phyloP scores from a whole-genome alignment of 2,329 filamentous ascomycete genomes.

The Cyphellophora attinorum region DNA sequence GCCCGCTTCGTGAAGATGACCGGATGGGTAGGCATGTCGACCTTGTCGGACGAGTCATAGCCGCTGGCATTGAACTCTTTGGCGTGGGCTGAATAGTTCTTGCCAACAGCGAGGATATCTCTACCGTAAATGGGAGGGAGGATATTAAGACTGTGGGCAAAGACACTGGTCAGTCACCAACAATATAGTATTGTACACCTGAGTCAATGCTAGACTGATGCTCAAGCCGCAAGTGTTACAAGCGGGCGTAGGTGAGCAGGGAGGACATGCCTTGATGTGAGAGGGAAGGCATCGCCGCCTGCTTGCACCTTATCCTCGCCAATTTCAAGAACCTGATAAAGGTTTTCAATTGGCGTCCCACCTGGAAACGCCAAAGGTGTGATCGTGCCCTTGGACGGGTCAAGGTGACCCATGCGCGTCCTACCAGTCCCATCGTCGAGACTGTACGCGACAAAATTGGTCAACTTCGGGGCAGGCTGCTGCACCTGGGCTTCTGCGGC shows the following conservation, averaged over 20 bases:
- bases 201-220: no score
- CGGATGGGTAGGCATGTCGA: conserved; percentile 38
- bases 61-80: conserved; percentile 47
- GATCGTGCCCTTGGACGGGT: conserved; percentile 27
- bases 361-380: conserved; percentile 37
- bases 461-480: no score
- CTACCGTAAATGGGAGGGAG: conserved; percentile 22
- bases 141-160: no score
- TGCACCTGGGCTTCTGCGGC: no score
- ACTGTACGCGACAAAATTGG: no score
- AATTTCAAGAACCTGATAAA: conserved; percentile 45
- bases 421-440: no score
- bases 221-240: no score
- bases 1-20: conserved; percentile 15
- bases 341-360: conserved; percentile 35
- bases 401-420: conserved; percentile 34
- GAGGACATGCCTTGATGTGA: no score
- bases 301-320: conserved; percentile 28
- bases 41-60: conserved; percentile 46
- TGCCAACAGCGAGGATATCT: conserved; percentile 17
- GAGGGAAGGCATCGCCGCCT: no score
- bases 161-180: no score
- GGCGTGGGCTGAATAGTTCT: conserved; percentile 50
- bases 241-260: conserved; percentile 23
- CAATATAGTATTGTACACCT: no score